phyloP scores from a whole-genome alignment of 2,329 filamentous ascomycete species.

The Rhynchosporium agropyri region DNA sequence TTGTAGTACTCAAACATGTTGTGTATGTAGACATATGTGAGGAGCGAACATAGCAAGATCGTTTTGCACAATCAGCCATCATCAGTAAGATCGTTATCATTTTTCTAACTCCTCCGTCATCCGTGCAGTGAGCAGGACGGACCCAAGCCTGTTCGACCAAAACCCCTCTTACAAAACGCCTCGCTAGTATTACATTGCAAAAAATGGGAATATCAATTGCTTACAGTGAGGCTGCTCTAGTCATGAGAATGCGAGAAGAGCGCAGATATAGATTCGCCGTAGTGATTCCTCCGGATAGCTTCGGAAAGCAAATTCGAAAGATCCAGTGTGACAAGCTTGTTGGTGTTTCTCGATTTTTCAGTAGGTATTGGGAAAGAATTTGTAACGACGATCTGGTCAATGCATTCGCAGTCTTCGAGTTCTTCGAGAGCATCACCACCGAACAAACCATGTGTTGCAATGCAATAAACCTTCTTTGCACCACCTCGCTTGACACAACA shows the following conservation, averaged over 20 bases:
- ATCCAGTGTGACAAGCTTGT: slow-evolving; percentile 88
- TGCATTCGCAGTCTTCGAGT: slow-evolving; percentile 89
- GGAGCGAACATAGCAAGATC: slow-evolving; percentile 1
- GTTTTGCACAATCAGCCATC: slow-evolving; percentile 1
- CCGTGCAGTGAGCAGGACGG: slow-evolving; percentile 28
- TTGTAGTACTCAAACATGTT: slow-evolving; percentile 17
- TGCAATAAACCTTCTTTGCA: slow-evolving; percentile 94
- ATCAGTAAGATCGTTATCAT: slow-evolving; percentile 18
- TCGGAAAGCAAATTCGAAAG: slow-evolving; percentile 86
- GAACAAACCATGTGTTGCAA: slow-evolving; percentile 95
- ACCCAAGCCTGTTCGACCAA: slow-evolving; percentile 13
- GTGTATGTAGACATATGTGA: not conserved
- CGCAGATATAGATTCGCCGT: slow-evolving; percentile 75
- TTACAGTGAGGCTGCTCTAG: slow-evolving; percentile 36
- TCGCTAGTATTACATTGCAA: slow-evolving; percentile 34
- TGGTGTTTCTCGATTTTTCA: slow-evolving; percentile 68
- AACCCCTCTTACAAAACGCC: slow-evolving; percentile 33
- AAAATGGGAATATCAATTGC: slow-evolving; percentile 51
- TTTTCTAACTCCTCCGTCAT: slow-evolving; percentile 28
- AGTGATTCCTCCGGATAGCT: slow-evolving; percentile 93
- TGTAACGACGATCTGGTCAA: slow-evolving; percentile 91
- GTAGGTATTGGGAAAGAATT: slow-evolving; percentile 93
- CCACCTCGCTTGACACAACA: slow-evolving; percentile 91
- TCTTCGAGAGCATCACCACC: slow-evolving; percentile 87
- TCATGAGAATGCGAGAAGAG: slow-evolving; percentile 39